phyloP scores from a whole-genome alignment of 1,284 basidiomycete species.

The Cryptococcus sp. region DNA sequence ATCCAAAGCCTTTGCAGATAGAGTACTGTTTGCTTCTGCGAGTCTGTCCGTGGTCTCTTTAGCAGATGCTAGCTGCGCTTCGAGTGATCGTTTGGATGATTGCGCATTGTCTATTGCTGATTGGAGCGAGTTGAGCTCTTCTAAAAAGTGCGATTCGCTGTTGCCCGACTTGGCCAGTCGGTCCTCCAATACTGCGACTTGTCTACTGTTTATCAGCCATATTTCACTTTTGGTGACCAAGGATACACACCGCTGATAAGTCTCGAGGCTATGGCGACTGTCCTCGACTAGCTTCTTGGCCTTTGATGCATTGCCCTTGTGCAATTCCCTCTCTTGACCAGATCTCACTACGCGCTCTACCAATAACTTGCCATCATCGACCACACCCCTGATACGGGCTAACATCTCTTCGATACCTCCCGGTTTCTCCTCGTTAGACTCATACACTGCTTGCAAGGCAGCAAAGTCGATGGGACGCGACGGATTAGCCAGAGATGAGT shows the following conservation, averaged over 20 bases:
- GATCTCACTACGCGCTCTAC: constrained; percentile 79
- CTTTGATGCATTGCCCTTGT: constrained; percentile 85
- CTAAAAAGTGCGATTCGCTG: constrained; percentile 47
- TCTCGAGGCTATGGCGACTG: constrained; percentile 72
- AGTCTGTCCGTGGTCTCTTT: constrained; percentile 70
- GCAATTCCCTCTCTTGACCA: constrained; percentile 78
- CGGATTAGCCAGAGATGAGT: constrained; percentile 50
- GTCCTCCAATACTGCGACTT: constrained; percentile 75
- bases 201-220: constrained; percentile 64
- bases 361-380: constrained; percentile 75
- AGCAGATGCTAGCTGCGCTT: constrained; percentile 68
- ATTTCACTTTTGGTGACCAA: not conserved
- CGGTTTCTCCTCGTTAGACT: constrained; percentile 35
- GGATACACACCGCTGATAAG: constrained; percentile 66
- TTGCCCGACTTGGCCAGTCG: constrained; percentile 57
- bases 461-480: constrained; percentile 54
- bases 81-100: constrained; percentile 67
- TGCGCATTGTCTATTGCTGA: constrained; percentile 62
- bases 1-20: constrained; percentile 69
- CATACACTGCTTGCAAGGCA: constrained; percentile 44
- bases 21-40: constrained; percentile 69
- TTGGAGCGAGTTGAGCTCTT: constrained; percentile 68
- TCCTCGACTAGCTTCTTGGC: constrained; percentile 86
- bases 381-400: constrained; percentile 70
- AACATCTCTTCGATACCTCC: constrained; percentile 67